Base-by-base conservation (phyloP, 2,329 filamentous ascomycete species). In the Fusarium nurragi region DNA sequence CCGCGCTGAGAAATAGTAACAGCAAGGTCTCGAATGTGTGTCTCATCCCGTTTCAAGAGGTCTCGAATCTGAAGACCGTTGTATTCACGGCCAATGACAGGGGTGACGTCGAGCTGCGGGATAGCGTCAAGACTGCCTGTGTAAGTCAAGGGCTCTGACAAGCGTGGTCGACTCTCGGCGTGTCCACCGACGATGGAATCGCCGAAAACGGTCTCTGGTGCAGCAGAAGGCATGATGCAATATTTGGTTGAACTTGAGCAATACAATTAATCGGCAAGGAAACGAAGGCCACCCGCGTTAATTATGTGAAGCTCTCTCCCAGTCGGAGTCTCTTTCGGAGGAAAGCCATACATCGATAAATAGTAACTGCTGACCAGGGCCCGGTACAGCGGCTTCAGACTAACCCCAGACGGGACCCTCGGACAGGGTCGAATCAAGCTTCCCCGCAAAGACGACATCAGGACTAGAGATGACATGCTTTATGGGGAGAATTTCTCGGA, bases 21-120 rank as follows among this genome's bases (percentile, higher is more conserved):
- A 19, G 84, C 84, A 18, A 88, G 76, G 64, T 87, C 85, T 18
- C 79, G 80, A 30, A 87, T 77, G 46, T 83, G 75, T 18, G 80
- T 76, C 37, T 87, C 83, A 39, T 78, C 75, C 50, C 70, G 73
- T 52, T 70, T 66, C 36, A 79, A 64, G 26, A 79, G 51, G 69
- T 76, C 70, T 16, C 60, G 68, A 32, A 79, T 71, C 51, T 78
- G 75, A 13, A 79, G 73, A 11, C 70, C 73, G 11, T 70, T 70
- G 65, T 80, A 85, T 67, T 85, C 83, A 28, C 78, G 79, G 2
- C 83, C 83, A 38, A 85, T 84, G 40, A 80, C 77, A 11, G 82
- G 82, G 16, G 83, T 85, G 22, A 82, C 68, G 48, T 77, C 75
- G n/a, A 68, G 56, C 41, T 77, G 73, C 34, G 75, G 70, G 65